Evolutionary conservation across 768 basidiomycete genomes (phyloP).

Genomic region (Phlebiopsis gigantea): DNA sequence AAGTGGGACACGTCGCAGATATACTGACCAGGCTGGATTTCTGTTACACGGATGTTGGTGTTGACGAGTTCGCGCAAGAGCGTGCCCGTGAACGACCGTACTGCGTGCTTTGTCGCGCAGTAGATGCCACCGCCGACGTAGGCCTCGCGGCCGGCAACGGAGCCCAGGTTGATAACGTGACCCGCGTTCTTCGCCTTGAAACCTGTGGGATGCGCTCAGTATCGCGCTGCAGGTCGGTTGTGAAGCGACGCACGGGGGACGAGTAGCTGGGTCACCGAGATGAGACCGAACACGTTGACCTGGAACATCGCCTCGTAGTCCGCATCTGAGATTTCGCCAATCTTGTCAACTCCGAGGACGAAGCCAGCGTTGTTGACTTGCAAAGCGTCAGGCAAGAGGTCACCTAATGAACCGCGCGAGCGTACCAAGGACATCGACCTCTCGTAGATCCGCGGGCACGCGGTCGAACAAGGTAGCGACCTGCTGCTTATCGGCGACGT

Average conservation of each 20-base stretch:
- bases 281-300: conserved; percentile 73
- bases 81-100: conserved; percentile 80
- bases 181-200: conserved; percentile 45
- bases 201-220: conserved; percentile 12
- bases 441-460: conserved; percentile 61
- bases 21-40: conserved; percentile 81
- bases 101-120: conserved; percentile 85
- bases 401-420: neutral
- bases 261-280: conserved; percentile 70
- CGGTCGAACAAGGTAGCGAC: conserved; percentile 66
- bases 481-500: conserved; percentile 74
- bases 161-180: conserved; percentile 94
- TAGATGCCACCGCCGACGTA: conserved; percentile 93
- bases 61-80: conserved; percentile 85
- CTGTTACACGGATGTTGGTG: conserved; percentile 89
- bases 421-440: conserved; percentile 82
- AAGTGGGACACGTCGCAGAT: neutral
- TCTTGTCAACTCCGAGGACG: conserved; percentile 81
- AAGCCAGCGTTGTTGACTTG: conserved; percentile 81
- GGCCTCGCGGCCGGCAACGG: conserved; percentile 67
- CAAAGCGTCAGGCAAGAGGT: conserved; percentile 20
- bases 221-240: conserved; percentile 7
- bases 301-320: conserved; percentile 65
- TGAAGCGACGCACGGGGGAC: conserved; percentile 29
- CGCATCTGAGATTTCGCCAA: conserved; percentile 72